Base-by-base conservation (phyloP, 495 filamentous ascomycete genomes). In the Lichina pygmaea region DNA sequence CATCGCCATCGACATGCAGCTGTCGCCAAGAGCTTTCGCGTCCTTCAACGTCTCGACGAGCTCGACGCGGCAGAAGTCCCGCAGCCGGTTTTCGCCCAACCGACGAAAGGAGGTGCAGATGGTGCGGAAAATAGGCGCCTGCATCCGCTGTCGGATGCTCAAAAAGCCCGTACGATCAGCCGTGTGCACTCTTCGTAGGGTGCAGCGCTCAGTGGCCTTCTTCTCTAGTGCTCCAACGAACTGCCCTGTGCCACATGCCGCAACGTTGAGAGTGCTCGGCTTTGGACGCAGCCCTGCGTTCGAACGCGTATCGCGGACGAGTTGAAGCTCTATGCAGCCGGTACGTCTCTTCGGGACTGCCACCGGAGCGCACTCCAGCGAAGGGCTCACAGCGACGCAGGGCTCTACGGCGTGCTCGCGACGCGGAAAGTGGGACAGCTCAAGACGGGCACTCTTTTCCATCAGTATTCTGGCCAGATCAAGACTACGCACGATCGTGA, bases 71-170 rank as follows among this genome's bases (percentile, higher is more conserved):
- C 68, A 64, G 33, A 77, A 74, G 51, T 64, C 70, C 6, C 72
- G 83, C 12, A 73, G 77, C 0, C 65, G 73, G 33, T 92, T 89
- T 54, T 67, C 71, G 38, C 66, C 73, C 7, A 62, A 60, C 4
- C 61, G 83, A 45, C 69, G 83, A 43, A 74, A 75, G 53, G 77
- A 92, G 55, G 81, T 92, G 4, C 77, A 83, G 52, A 75, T 77
- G 52, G 73, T 89, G 32, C 69, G 83, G 30, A 81, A 82, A 53
- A 66, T 72, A 30, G 83, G 83, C 16, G 83, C 83, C 11, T 92
- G 83, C 52, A 81, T 86, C 45, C 72, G 83, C 41, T 92, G 83
- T 59, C 70, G 80, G 3, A 84, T 92, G 63, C 62, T 92, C 9
- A 78, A 83, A 54, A 92, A 92, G 59, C 77, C 78, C 2, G 66